Evolutionary conservation across 768 basidiomycete species (phyloP).

Genomic region (Hygrocybe punicea): DNA sequence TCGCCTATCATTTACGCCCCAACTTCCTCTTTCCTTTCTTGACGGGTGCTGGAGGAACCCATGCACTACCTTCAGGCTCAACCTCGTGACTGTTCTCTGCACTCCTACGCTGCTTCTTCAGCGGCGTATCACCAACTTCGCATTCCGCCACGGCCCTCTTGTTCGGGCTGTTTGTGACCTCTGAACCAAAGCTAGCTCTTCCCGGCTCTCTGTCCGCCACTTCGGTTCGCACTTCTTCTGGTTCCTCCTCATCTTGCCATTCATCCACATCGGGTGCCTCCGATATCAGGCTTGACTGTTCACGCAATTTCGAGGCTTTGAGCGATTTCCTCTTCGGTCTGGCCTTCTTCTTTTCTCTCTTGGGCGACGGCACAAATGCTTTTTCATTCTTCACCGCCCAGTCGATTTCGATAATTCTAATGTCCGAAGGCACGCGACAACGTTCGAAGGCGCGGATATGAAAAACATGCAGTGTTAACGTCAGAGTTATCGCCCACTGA

Average conservation of each 20-base stretch:
- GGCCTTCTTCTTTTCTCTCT: conserved; percentile 36
- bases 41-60: conserved; percentile 25
- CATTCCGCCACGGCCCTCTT: conserved; percentile 36
- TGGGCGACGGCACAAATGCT: conserved; percentile 58
- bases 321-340: conserved; percentile 12
- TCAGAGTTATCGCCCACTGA: conserved; percentile 14
- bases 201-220: conserved; percentile 16
- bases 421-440: neutral
- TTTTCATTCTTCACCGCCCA: conserved; percentile 66
- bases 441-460: conserved; percentile 3
- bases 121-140: conserved; percentile 6
- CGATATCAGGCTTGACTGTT: neutral
- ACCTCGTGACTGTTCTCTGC: conserved; percentile 9
- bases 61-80: conserved; percentile 33
- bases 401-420: conserved; percentile 81
- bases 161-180: conserved; percentile 43
- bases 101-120: conserved; percentile 1
- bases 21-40: conserved; percentile 18
- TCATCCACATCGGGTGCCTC: conserved; percentile 23
- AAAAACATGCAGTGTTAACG: conserved; percentile 26
- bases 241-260: conserved; percentile 20
- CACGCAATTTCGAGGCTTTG: conserved; percentile 13
- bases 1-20: neutral
- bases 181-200: conserved; percentile 39
- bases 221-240: conserved; percentile 15